Evolutionary conservation across 495 filamentous ascomycete genomes (phyloP), one percentile per base, ranked within the genome.

Genomic region (Elasticomyces elasticus): DNA sequence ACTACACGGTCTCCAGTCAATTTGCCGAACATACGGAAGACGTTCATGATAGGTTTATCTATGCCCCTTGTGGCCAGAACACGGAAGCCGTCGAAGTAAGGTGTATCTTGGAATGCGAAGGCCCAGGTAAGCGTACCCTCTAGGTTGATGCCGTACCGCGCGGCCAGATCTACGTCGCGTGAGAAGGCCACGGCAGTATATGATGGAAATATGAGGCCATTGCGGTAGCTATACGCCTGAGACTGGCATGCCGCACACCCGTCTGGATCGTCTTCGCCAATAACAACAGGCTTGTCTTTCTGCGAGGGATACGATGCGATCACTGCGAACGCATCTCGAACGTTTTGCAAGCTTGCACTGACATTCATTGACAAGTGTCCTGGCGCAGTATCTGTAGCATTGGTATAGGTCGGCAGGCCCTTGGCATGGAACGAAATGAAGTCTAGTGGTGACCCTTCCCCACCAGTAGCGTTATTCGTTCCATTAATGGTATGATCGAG

Each of bases 341-440:
- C 54, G 23, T 60, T 56, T 15, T 46, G 30, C 35, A 60, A 23
- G 19, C 37, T 37, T 11, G 58, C 58, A 10, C 33, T 40, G 25
- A 60, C 52, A 26, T 55, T 55, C 58, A 60, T 56, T n/a, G 42
- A 48, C 17, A 60, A 19, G 25, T 55, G 54, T 9, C 58, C 58
- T 1, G 46, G 46, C 12, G 6, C 38, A 31, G 35, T 51, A 17
- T 56, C 20, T 35, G 54, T 56, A 37, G 46, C 54, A 45, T 60
- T 56, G 24, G 52, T 23, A 26, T 60, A 60, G 9, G 40, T 56
- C 23, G 58, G 58, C n/a, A 26, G 15, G 12, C 58, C 58, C 48
- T 60, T 60, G 3, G 58, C 58, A 22, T 60, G 58, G 41, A 60
- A 60, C 13, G 52, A 55, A 20, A 60, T 55, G 40, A 60, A 60